Percentiles rank a stretch among this genome's conserved stretches.
Conservation (phyloP, 345 rosid species). For the Syzygium grande region DNA sequence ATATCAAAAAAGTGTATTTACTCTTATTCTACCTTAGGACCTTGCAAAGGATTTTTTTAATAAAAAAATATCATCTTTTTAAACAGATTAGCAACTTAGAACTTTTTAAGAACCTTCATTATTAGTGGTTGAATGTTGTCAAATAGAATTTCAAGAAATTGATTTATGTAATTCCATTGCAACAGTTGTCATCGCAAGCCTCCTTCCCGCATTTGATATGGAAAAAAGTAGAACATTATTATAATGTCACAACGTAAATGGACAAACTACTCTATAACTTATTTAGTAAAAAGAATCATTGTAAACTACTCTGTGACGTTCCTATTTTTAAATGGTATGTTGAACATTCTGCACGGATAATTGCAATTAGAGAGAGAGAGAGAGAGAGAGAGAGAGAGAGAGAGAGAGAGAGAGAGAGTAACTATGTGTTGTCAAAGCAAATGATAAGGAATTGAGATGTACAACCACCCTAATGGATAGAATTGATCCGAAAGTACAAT, state of each 20-base stretch:
- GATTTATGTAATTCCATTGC: not conserved
- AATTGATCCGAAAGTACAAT: not conserved
- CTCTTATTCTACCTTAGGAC: not conserved
- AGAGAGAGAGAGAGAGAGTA: too few relatives aligned
- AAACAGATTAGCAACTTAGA: not conserved
- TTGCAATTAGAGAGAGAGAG: not conserved
- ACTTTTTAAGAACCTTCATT: not conserved
- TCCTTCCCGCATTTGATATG: not conserved
- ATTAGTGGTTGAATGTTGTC: not conserved
- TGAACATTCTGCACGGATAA: fast-evolving
- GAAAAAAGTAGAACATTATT: too few relatives aligned
- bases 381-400: too few relatives aligned
- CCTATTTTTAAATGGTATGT: fast-evolving
- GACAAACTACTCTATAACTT: not conserved
- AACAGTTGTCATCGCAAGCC: not conserved
- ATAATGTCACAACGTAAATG: not conserved
- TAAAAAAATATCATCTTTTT: not conserved
- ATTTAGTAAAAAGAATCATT: too few relatives aligned
- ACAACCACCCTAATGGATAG: not conserved
- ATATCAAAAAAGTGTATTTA: too few relatives aligned
- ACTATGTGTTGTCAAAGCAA: not conserved
- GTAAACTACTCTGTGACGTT: not conserved
- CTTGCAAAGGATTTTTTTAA: not conserved
- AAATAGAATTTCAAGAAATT: not conserved
- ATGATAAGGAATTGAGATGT: not conserved